Conservation (phyloP, 1,284 basidiomycete species). For the Puccinia triticina region DNA sequence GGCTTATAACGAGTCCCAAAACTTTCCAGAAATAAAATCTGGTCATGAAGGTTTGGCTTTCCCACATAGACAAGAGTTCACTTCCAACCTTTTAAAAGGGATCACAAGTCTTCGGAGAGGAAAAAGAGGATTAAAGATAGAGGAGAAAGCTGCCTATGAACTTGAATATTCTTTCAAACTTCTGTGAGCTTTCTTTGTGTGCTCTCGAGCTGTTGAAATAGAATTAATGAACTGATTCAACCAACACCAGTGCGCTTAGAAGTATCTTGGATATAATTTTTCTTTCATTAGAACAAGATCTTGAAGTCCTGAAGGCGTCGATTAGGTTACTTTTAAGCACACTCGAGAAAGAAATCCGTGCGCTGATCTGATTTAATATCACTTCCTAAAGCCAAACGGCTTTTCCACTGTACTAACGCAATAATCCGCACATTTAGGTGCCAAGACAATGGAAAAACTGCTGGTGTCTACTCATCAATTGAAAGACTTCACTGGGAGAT, state of each 20-base stretch:
- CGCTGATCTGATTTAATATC: background rate
- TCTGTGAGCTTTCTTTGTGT: background rate
- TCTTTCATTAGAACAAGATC: conserved; percentile 2
- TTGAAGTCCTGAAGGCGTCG: background rate
- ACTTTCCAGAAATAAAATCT: background rate
- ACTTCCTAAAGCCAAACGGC: background rate
- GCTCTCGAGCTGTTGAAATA: background rate
- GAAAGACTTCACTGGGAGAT: conserved; percentile 8
- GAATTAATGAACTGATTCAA: background rate
- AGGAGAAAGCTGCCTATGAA: background rate
- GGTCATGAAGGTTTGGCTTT: background rate
- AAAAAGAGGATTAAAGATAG: background rate
- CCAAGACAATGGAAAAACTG: conserved; percentile 17
- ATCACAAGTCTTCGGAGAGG: background rate
- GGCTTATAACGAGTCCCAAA: background rate
- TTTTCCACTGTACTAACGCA: background rate
- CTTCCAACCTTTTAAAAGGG: conserved; percentile 8
- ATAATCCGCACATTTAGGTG: background rate
- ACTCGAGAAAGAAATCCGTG: conserved; percentile 24
- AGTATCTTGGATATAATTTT: conserved; percentile 31
- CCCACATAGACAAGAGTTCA: conserved; percentile 9
- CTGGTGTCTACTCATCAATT: conserved; percentile 4
- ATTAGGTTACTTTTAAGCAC: background rate
- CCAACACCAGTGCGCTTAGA: conserved; percentile 9
- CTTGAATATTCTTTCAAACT: conserved; percentile 5